These are phyloP conservation scores for Ascochyta fabae DNA, from an alignment of 2,329 filamentous ascomycete genomes.

Conservation along the genomic window DNA sequence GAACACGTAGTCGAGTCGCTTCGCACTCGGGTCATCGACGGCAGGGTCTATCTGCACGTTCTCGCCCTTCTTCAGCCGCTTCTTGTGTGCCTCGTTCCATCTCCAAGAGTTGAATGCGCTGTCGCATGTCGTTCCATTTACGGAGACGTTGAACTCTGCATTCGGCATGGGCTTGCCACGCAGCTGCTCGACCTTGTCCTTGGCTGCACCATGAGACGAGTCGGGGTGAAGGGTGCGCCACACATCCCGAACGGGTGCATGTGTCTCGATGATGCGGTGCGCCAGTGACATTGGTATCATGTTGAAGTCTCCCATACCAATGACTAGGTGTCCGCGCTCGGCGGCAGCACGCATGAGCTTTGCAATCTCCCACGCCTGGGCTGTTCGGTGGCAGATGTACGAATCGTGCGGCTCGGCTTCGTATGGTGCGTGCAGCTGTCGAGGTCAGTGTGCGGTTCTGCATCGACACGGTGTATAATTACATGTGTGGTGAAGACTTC, in stretches of 20 bases:
- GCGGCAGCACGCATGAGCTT: constrained; percentile 85
- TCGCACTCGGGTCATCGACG: constrained; percentile 74
- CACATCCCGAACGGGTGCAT: constrained; percentile 78
- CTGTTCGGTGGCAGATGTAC: constrained; percentile 87
- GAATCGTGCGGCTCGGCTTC: constrained; percentile 79
- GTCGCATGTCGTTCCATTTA: constrained; percentile 89
- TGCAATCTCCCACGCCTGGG: constrained; percentile 93
- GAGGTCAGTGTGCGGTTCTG: constrained; percentile 29
- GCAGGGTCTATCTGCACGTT: constrained; percentile 70
- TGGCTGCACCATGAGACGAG: constrained; percentile 77
- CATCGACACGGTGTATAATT: constrained; percentile 37
- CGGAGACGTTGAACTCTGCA: constrained; percentile 76
- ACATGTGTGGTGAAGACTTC: constrained; percentile 95
- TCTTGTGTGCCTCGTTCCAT: constrained; percentile 76
- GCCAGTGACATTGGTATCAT: constrained; percentile 88
- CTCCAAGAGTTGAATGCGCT: constrained; percentile 90
- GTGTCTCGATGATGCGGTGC: constrained; percentile 80
- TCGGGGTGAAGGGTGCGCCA: constrained; percentile 87
- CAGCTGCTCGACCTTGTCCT: constrained; percentile 70
- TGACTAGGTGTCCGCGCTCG: constrained; percentile 79
- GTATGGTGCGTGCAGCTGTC: constrained; percentile 80
- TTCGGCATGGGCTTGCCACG: constrained; percentile 73
- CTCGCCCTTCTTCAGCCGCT: constrained; percentile 68
- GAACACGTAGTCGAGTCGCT: constrained; percentile 95
- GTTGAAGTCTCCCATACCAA: constrained; percentile 94